Percentiles rank a stretch among this genome's conserved stretches.
Evolutionary conservation across 176 grass and related monocot species (phyloP).

Genomic region (Raddia guianensis): DNA sequence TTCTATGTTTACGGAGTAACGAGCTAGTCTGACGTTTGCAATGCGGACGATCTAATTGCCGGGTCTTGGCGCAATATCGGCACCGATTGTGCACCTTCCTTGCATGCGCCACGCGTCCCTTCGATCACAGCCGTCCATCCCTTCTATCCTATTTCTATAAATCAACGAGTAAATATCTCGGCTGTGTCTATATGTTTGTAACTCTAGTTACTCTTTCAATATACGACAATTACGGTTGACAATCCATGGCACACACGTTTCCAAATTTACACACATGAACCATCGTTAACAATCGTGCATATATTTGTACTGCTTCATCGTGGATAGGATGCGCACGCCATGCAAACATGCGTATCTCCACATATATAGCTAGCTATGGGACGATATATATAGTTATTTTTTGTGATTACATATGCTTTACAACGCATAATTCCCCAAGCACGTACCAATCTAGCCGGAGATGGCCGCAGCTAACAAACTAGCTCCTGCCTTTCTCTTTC

Average conservation of each 20-base stretch:
- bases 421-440: conserved; percentile 13
- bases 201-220: too few relatives aligned
- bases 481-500: neutral
- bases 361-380: neutral
- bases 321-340: neutral
- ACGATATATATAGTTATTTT: conserved; percentile 3
- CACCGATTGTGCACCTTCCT: too few relatives aligned
- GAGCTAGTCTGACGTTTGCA: too few relatives aligned
- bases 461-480: neutral
- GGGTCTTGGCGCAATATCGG: too few relatives aligned
- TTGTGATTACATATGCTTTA: neutral
- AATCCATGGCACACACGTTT: neutral
- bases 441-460: conserved; percentile 33
- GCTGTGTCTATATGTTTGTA: too few relatives aligned
- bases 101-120: too few relatives aligned
- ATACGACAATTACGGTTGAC: too few relatives aligned
- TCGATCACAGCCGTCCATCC: too few relatives aligned
- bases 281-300: neutral
- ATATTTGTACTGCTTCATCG: neutral
- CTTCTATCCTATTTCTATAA: too few relatives aligned
- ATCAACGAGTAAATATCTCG: too few relatives aligned
- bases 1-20: too few relatives aligned
- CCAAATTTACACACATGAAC: neutral
- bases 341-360: neutral
- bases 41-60: too few relatives aligned